Evolutionary conservation across 371 early-diverging fungal species (phyloP).

Genomic region (Rhizopus microsporus): DNA sequence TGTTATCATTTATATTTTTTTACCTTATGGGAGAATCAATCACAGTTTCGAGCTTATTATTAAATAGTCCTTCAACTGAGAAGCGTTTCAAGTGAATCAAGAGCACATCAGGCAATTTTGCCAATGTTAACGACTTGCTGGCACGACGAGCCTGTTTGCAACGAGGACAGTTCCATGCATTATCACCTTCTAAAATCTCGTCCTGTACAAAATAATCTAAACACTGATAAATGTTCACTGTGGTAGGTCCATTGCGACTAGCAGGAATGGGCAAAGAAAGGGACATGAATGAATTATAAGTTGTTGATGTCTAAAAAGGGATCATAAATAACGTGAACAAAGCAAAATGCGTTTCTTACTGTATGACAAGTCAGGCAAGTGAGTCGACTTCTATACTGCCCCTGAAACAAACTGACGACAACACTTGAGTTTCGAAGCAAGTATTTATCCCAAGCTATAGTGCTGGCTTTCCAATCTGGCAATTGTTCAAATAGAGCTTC

Average conservation of each 20-base stretch:
- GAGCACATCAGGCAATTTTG: constrained; percentile 84
- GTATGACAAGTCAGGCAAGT: constrained; percentile 81
- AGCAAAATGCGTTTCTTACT: constrained; percentile 78
- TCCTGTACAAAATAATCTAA: constrained; percentile 81
- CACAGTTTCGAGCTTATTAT: constrained; percentile 87
- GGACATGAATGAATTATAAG: constrained; percentile 91
- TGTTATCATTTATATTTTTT: no score
- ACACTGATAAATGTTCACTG: constrained; percentile 77
- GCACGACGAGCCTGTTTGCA: constrained; percentile 80
- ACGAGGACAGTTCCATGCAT: constrained; percentile 89
- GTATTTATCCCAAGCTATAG: constrained; percentile 81
- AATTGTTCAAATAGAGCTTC: constrained; percentile 41
- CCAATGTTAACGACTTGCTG: constrained; percentile 76
- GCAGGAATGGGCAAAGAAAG: constrained; percentile 92
- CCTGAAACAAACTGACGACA: constrained; percentile 89
- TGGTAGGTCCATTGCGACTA: constrained; percentile 26
- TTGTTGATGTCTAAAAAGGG: constrained; percentile 77
- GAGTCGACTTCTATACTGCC: constrained; percentile 77
- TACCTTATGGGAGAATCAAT: constrained; percentile 82
- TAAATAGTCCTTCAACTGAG: constrained; percentile 88
- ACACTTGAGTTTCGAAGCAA: constrained; percentile 77
- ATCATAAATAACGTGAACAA: constrained; percentile 2
- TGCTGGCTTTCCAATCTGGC: constrained; percentile 54
- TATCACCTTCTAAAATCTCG: constrained; percentile 85
- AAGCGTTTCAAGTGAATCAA: constrained; percentile 94